Percentiles rank a stretch among this genome's conserved stretches.
These are phyloP conservation scores for Aspergillus spinulosporus DNA, from an alignment of 2,329 filamentous ascomycete genomes.

Conservation along the genomic window DNA sequence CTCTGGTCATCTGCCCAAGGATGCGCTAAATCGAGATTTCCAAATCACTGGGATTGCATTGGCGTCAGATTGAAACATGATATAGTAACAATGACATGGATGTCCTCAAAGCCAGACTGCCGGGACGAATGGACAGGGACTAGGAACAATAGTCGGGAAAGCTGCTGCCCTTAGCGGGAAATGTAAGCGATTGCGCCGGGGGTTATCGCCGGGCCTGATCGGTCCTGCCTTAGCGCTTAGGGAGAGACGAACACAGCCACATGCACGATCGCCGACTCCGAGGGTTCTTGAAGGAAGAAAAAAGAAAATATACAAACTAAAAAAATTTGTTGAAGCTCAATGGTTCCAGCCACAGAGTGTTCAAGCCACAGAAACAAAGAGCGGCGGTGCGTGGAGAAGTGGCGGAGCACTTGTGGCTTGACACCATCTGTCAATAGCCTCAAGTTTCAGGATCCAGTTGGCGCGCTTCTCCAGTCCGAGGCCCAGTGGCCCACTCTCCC, in stretches of 20 bases:
- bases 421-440: constrained; percentile 21
- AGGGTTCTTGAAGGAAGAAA: background rate
- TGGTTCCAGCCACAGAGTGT: background rate
- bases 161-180: too few species aligned
- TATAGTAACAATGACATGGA: background rate
- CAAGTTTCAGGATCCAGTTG: constrained; percentile 13
- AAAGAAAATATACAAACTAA: too few species aligned
- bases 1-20: background rate
- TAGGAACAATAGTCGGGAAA: constrained; percentile 5
- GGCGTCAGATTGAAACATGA: background rate
- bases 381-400: constrained; percentile 19
- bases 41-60: constrained; percentile 10
- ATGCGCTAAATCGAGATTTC: constrained; percentile 9
- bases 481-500: constrained; percentile 11
- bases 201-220: background rate
- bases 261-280: constrained; percentile 13
- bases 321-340: background rate
- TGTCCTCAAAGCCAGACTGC: constrained; percentile 11
- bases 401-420: constrained; percentile 25
- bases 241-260: constrained; percentile 20
- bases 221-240: constrained; percentile 1
- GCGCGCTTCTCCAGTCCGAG: constrained; percentile 12
- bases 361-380: constrained; percentile 12
- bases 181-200: too few species aligned
- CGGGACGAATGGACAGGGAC: constrained; percentile 2